Conservation (phyloP, 2,329 filamentous ascomycete species). For the Hansfordia pulvinata region DNA sequence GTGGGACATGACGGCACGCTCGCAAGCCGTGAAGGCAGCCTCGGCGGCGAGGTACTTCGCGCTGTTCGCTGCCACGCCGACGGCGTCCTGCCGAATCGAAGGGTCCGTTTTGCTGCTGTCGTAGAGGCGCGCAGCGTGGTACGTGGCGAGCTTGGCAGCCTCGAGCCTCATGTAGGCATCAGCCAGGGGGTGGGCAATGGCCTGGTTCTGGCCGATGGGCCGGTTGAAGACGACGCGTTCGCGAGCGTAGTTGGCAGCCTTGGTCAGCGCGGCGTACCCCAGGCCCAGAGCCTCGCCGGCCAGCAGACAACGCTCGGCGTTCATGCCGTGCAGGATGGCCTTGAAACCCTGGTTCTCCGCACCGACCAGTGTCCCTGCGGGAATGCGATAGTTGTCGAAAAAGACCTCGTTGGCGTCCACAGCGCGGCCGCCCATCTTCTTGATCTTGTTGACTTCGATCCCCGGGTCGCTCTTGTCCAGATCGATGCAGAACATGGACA, state of each 20-base stretch:
- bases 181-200: slow-evolving; percentile 50
- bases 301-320: slow-evolving; percentile 61
- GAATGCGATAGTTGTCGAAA: slow-evolving; percentile 65
- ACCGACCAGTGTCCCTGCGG: slow-evolving; percentile 52
- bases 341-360: slow-evolving; percentile 65
- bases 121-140: slow-evolving; percentile 51
- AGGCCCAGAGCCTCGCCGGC: slow-evolving; percentile 71
- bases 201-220: slow-evolving; percentile 53
- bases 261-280: slow-evolving; percentile 56
- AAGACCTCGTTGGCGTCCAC: slow-evolving; percentile 83
- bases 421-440: slow-evolving; percentile 74
- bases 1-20: slow-evolving; percentile 43
- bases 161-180: slow-evolving; percentile 53
- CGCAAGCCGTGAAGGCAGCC: slow-evolving; percentile 48
- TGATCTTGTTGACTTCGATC: slow-evolving; percentile 57
- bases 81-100: slow-evolving; percentile 35
- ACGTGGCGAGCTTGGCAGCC: slow-evolving; percentile 49
- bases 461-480: slow-evolving; percentile 46
- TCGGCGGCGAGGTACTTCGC: slow-evolving; percentile 60
- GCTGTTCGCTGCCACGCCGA: slow-evolving; percentile 54
- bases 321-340: slow-evolving; percentile 68
- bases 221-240: slow-evolving; percentile 53
- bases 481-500: slow-evolving; percentile 72
- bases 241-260: slow-evolving; percentile 50
- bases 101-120: slow-evolving; percentile 37